Base-by-base conservation (phyloP, 371 early-diverging fungal species). In the Gilbertella persicaria region DNA sequence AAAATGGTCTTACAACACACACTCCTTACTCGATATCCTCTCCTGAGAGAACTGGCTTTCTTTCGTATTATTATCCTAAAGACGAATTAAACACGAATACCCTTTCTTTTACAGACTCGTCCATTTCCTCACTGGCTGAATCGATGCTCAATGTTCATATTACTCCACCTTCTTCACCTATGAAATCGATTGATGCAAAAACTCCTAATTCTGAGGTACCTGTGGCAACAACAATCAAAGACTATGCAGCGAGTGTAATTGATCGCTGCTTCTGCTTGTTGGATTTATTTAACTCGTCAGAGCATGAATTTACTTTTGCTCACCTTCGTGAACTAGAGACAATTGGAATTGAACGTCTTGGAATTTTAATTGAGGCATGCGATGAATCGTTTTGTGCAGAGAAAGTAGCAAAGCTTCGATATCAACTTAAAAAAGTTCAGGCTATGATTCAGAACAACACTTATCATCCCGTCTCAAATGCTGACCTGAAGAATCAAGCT, bases 41-140 rank as follows among this genome's bases (percentile, higher is more conserved):
- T 58, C 58, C 58, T 58, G 58, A 58, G 45, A 28, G 51, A 58
- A 45, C 58, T 45, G 52, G 45, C 28, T 51, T 59, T 48, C 29
- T 43, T 26, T 46, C 43, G 19, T 55, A 47, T 23, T 42, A 45
- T 45, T 50, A 50, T 28, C 30, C 33, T 39, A 48, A 36, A 30
- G 26, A 17, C 10, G 28, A 41, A 33, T 40, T 33, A 12, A 35
- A 28, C 50, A 4, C 21, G 13, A 29, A 29, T 41, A n/a, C 60
- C 33, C 60, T 53, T 43, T 60, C 54, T 48, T 52, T 52, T 39
- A 41, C 59, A 8, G 53, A 52, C 26, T 52, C 59, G 13, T 52
- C 53, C 2, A 45, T 35, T 28, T 52, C 53, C 36, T 58, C 58
- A 10, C 25, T 58, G 16, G 40, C 35, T 2, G 59, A 58, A 12